A percentile compares a stretch with the other conserved stretches of the same genome.
These are phyloP conservation scores for Hanseniaspora jakobsenii DNA, from an alignment of 805 yeast species.

Conservation along the genomic window DNA sequence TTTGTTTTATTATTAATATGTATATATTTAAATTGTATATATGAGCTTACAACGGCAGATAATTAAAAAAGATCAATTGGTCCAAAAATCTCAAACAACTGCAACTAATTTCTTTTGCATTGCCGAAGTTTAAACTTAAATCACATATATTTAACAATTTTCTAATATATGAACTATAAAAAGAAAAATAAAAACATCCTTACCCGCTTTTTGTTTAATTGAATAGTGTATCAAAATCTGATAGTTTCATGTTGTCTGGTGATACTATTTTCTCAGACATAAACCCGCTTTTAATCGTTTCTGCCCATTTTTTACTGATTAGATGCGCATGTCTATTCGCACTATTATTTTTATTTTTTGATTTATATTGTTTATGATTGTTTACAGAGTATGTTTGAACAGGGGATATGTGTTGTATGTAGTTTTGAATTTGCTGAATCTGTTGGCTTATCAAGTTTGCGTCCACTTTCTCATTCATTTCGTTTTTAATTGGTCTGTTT, in stretches of 20 bases:
- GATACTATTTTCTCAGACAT: constrained; percentile 63
- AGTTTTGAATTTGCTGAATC: not conserved
- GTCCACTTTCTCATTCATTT: not conserved
- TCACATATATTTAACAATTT: no score
- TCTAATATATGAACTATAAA: no score
- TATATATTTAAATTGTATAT: no score
- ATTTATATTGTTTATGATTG: not conserved
- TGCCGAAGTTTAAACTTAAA: no score
- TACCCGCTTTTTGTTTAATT: no score
- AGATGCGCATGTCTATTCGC: not conserved
- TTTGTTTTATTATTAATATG: no score
- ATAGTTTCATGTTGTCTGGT: constrained; percentile 66
- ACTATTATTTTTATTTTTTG: no score
- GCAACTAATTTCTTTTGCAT: no score
- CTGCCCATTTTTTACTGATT: constrained; percentile 42
- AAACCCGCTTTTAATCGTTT: constrained; percentile 65
- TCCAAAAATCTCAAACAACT: no score
- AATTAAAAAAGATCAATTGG: not conserved
- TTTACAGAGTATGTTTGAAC: constrained; percentile 1
- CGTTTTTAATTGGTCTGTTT: not conserved
- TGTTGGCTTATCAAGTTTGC: constrained; percentile 10
- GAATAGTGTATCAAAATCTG: constrained; percentile 50
- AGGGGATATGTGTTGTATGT: constrained; percentile 6
- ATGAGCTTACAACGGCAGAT: no score
- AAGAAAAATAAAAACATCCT: no score